phyloP scores from a whole-genome alignment of 106 monocot genomes.

The Vanilla planifolia region DNA sequence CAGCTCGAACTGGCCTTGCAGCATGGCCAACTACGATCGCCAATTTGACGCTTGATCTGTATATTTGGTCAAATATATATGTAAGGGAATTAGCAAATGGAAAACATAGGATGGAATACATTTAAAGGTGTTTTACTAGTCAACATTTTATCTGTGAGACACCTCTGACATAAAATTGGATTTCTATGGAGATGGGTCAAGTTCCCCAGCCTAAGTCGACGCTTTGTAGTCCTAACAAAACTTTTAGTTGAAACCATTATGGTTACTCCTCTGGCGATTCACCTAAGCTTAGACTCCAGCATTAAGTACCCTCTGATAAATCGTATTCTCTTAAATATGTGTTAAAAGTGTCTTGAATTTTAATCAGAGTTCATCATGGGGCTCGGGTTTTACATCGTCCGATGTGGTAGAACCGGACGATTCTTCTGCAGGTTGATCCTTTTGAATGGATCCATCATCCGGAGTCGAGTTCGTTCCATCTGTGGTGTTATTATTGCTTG shows the following conservation, averaged over 20 bases:
- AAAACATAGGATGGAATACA: too few relatives aligned
- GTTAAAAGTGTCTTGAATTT: not conserved
- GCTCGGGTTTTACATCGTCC: constrained; percentile 27
- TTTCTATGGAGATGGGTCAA: too few relatives aligned
- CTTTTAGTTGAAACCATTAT: not conserved
- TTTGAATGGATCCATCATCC: constrained; percentile 16
- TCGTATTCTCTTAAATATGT: too few relatives aligned
- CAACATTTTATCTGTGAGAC: too few relatives aligned
- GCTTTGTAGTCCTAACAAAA: not conserved
- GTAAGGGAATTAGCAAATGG: too few relatives aligned
- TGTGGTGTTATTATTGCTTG: constrained; percentile 24
- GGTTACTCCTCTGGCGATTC: not conserved
- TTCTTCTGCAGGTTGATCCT: constrained; percentile 23
- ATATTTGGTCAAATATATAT: too few relatives aligned
- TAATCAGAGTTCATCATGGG: constrained; percentile 43
- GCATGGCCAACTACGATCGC: too few relatives aligned
- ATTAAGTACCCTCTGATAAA: not conserved
- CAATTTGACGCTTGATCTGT: too few relatives aligned
- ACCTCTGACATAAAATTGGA: too few relatives aligned
- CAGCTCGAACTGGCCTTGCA: too few relatives aligned
- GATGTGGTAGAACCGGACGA: constrained; percentile 5
- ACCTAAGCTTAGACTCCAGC: not conserved
- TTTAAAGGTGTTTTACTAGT: too few relatives aligned
- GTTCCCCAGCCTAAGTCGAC: not conserved
- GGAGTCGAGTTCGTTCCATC: constrained; percentile 14